Evolutionary conservation across 2,329 filamentous ascomycete genomes (phyloP).

Genomic region (Cordyceps cicadae): DNA sequence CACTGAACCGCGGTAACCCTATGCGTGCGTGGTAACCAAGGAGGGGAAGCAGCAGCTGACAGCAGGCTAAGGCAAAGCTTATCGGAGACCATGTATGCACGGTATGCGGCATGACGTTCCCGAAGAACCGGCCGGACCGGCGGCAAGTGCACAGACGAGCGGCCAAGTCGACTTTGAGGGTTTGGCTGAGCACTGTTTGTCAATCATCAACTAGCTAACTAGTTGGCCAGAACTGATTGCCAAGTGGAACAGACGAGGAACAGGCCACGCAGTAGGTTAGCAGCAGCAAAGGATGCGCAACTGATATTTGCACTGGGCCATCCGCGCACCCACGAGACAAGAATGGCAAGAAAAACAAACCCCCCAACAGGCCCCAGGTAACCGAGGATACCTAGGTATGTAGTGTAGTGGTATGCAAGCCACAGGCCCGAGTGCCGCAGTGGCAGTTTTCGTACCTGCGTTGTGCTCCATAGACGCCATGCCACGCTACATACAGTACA

Average conservation of each 20-base stretch:
- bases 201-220: no score
- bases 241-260: background rate
- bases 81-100: background rate
- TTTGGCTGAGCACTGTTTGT: no score
- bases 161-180: background rate
- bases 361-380: no score
- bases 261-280: background rate
- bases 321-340: background rate
- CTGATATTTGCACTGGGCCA: background rate
- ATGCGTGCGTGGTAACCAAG: background rate
- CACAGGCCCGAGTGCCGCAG: background rate
- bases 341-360: background rate
- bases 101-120: background rate
- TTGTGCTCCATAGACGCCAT: background rate
- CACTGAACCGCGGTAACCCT: background rate
- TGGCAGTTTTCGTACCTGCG: background rate
- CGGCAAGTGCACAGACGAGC: conserved; percentile 4
- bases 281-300: background rate
- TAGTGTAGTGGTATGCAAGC: background rate
- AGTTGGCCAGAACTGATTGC: background rate
- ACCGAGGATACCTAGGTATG: background rate
- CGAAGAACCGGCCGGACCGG: background rate
- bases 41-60: background rate
- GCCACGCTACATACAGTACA: no score
- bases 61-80: background rate